Evolutionary conservation across 306 rosid genomes (phyloP), one percentile per base, ranked within the genome.

Genomic region (Lagenaria siceraria): DNA sequence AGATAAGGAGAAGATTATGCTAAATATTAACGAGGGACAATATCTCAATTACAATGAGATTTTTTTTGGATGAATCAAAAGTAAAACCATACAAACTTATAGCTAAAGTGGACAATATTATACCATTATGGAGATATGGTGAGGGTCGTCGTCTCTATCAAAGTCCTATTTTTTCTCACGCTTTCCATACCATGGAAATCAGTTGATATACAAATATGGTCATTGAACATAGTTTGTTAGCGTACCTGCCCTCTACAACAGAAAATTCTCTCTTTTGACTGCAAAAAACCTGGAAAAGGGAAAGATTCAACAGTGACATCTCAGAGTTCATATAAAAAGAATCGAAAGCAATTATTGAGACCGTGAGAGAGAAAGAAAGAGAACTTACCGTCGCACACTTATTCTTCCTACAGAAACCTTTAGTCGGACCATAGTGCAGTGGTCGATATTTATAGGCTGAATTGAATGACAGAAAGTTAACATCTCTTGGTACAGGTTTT

Each of bases 161-260:
- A 4, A 71, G 59, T 48, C 17, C 59, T 7, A 71, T 46, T 62
- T 74, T 66, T 17, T 17, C 14, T 49, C 22, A 29, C n/a, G 18
- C 19, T 11, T 53, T 8, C 22, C 10, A 53, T 18, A 19, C 18
- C 36, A 53, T 29, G 51, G 13, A 74, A 42, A 18, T 48, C 48
- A 80, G 42, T 74, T 8, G 61, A 43, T 21, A 63, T 19, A 46
- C 38, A 64, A 13, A 35, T 22, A 35, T 54, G 9, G 46, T 33
- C 53, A n/a, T 21, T 14, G 76, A 79, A 74, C 54, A 72, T 7
- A 8, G 42, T 74, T 22, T 74, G 76, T 71, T 42, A 52, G 4
- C 83, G 35, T 81, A 91, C 97, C 92, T 91, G 83, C 86, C 88
- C 81, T 84, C 94, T 29, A 94, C 86, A 53, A 85, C 87, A 12